These are phyloP conservation scores for Nannizziopsis arthrosporioides DNA, from an alignment of 2,329 filamentous ascomycete genomes.

Conservation along the genomic window DNA sequence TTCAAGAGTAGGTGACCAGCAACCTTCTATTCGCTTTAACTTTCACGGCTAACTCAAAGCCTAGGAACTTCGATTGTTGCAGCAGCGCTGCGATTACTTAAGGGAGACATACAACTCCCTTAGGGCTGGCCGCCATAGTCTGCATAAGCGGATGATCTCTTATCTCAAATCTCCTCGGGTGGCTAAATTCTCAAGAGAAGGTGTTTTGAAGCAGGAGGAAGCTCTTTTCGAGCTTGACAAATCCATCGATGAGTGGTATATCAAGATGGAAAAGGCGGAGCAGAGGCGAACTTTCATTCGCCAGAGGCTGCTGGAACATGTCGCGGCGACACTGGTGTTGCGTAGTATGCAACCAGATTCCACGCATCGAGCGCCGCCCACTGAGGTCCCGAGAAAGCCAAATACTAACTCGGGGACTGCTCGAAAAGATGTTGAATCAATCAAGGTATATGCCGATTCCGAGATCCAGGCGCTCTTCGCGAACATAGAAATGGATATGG, in stretches of 20 bases:
- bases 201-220: slow-evolving; percentile 68
- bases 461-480: slow-evolving; percentile 56
- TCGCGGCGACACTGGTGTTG: slow-evolving; percentile 57
- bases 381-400: not conserved
- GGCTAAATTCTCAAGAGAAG: slow-evolving; percentile 61
- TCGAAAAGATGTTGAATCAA: slow-evolving; percentile 48
- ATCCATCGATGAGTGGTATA: slow-evolving; percentile 70
- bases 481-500: slow-evolving; percentile 54
- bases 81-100: slow-evolving; percentile 67
- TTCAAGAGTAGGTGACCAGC: slow-evolving; percentile 18
- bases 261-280: slow-evolving; percentile 68
- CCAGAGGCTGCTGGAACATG: slow-evolving; percentile 70
- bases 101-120: slow-evolving; percentile 65
- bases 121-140: slow-evolving; percentile 61
- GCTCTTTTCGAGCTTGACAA: slow-evolving; percentile 63
- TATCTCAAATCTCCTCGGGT: slow-evolving; percentile 61
- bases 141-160: slow-evolving; percentile 65
- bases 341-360: slow-evolving; percentile 46
- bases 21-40: not conserved
- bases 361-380: slow-evolving; percentile 24
- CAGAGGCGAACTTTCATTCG: slow-evolving; percentile 63
- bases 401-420: not conserved
- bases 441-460: slow-evolving; percentile 55
- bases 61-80: slow-evolving; percentile 61
- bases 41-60: no score